These are phyloP conservation scores for Lasiosphaeria miniovina DNA, from an alignment of 495 filamentous ascomycete genomes.

Conservation along the genomic window DNA sequence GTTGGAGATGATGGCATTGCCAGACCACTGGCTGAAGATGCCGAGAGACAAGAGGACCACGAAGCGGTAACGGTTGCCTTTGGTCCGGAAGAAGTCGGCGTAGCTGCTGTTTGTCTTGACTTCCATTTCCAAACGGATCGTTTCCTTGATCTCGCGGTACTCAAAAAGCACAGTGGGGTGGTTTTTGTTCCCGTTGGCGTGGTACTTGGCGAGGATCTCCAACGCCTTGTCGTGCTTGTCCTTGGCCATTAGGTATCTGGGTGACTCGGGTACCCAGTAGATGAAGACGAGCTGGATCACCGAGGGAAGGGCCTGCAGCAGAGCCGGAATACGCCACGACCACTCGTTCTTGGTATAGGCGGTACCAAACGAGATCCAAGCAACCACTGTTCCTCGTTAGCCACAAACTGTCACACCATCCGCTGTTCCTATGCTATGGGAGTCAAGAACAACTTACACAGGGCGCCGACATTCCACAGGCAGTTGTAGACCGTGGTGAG, in stretches of 20 bases:
- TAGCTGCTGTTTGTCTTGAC: slow-evolving; percentile 43
- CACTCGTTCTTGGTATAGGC: slow-evolving; percentile 45
- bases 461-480: slow-evolving; percentile 58
- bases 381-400: slow-evolving; percentile 39
- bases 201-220: slow-evolving; percentile 52
- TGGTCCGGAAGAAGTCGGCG: slow-evolving; percentile 61
- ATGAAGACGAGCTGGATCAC: slow-evolving; percentile 50
- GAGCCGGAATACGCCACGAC: slow-evolving; percentile 56
- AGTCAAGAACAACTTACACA: slow-evolving; percentile 28
- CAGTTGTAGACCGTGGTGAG: slow-evolving; percentile 67
- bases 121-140: slow-evolving; percentile 51
- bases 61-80: slow-evolving; percentile 66
- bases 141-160: slow-evolving; percentile 59
- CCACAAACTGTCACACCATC: slow-evolving; percentile 24
- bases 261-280: slow-evolving; percentile 58
- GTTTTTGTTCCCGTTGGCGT: slow-evolving; percentile 55
- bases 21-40: slow-evolving; percentile 66
- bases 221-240: slow-evolving; percentile 64
- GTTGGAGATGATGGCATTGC: slow-evolving; percentile 66
- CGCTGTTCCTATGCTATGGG: slow-evolving; percentile 45
- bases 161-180: slow-evolving; percentile 59
- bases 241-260: slow-evolving; percentile 62
- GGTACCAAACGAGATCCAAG: slow-evolving; percentile 53
- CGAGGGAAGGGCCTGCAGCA: slow-evolving; percentile 54
- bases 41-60: slow-evolving; percentile 56